These are phyloP conservation scores for Carex myosuroides DNA, from an alignment of 176 grass and related monocot species.

Conservation along the genomic window DNA sequence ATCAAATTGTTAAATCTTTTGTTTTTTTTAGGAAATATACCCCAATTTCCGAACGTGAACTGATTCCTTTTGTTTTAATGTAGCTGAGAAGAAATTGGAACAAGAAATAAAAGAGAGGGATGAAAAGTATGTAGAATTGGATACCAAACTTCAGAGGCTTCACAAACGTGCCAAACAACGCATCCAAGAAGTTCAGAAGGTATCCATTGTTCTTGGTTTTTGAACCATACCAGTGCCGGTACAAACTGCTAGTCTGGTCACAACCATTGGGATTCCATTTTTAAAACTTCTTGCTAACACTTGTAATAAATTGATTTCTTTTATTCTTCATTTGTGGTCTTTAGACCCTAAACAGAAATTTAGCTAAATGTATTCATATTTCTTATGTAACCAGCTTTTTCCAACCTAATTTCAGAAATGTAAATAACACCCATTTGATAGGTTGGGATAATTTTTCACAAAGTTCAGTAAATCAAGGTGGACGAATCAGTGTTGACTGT, in stretches of 20 bases:
- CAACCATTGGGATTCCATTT: background rate
- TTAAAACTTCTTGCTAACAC: background rate
- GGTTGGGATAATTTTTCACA: too few relatives aligned
- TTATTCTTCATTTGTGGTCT: background rate
- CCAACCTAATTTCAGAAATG: too few relatives aligned
- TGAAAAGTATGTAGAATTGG: conserved; percentile 82
- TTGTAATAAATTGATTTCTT: background rate
- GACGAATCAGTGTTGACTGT: too few relatives aligned
- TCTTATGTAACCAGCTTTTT: too few relatives aligned
- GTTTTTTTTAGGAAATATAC: too few relatives aligned
- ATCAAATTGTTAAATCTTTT: background rate
- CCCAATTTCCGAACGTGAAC: background rate
- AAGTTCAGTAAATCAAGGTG: too few relatives aligned
- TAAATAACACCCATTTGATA: too few relatives aligned
- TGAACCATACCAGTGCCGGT: background rate
- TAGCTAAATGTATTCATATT: background rate
- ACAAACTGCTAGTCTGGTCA: background rate
- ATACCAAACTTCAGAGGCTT: conserved; percentile 94
- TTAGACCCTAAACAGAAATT: background rate
- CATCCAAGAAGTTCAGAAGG: conserved; percentile 97
- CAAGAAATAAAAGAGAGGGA: conserved; percentile 90
- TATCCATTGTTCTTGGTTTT: conserved; percentile 23
- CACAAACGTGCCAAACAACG: conserved; percentile 96
- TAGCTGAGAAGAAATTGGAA: conserved; percentile 88
- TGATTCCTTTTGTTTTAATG: conserved; percentile 20